Evolutionary conservation across 352 stramenopile genomes (phyloP).

Genomic region (Phytophthora sp.): DNA sequence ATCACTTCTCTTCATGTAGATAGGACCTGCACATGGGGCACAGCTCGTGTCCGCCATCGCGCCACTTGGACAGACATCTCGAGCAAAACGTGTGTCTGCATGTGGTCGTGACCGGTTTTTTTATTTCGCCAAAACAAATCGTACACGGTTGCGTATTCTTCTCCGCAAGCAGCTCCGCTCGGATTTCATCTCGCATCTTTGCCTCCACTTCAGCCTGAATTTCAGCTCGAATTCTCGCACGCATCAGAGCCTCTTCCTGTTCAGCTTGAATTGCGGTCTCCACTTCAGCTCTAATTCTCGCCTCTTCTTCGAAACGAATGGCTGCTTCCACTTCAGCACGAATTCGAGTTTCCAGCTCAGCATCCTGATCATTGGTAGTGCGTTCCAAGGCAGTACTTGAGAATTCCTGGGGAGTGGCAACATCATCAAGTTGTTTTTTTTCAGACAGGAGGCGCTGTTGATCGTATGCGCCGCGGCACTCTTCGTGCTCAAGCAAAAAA

Average conservation of each 20-base stretch:
- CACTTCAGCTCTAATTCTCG: slow-evolving; percentile 22
- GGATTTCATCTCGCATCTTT: slow-evolving; percentile 19
- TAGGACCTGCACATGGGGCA: slow-evolving; percentile 18
- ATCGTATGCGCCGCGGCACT: slow-evolving; percentile 8
- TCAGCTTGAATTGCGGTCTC: slow-evolving; percentile 9
- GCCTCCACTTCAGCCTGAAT: slow-evolving; percentile 21
- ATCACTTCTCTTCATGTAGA: too few relatives aligned
- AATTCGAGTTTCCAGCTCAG: slow-evolving; percentile 9
- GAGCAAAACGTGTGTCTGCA: slow-evolving; percentile 19
- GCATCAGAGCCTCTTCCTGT: slow-evolving; percentile 12
- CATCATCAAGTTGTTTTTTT: not conserved
- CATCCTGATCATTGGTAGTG: not conserved
- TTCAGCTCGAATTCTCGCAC: slow-evolving; percentile 16
- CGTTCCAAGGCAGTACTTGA: too few relatives aligned
- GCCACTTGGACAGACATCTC: slow-evolving; percentile 9
- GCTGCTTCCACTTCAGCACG: slow-evolving; percentile 15
- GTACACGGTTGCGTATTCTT: slow-evolving; percentile 10
- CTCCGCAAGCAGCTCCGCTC: slow-evolving; percentile 14
- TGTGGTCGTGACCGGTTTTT: slow-evolving; percentile 6
- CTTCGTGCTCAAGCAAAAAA: slow-evolving; percentile 13
- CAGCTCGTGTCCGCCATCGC: not conserved
- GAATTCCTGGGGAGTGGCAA: not conserved
- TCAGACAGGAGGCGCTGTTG: slow-evolving; percentile 1
- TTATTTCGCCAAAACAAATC: slow-evolving; percentile 14
- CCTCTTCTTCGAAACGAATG: slow-evolving; percentile 13